These are phyloP conservation scores for Pseudonitzschia pungens DNA, from an alignment of 108 stramenopile genomes.

Conservation along the genomic window DNA sequence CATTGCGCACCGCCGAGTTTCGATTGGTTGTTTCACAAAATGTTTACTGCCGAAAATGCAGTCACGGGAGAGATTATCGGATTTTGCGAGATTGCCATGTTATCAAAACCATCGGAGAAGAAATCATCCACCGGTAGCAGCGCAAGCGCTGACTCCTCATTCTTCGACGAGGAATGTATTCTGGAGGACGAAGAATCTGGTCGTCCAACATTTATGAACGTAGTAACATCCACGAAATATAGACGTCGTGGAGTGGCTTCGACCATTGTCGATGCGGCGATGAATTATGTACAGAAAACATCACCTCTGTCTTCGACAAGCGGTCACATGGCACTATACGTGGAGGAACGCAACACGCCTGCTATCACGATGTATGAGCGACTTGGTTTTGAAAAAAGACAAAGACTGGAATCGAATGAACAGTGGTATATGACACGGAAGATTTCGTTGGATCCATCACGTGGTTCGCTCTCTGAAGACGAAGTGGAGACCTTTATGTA, in stretches of 20 bases:
- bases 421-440: slow-evolving; percentile 20
- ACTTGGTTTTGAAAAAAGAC: slow-evolving; percentile 44
- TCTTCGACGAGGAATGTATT: neutral
- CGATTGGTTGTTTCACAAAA: slow-evolving; percentile 58
- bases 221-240: slow-evolving; percentile 50
- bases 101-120: slow-evolving; percentile 30
- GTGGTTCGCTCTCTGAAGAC: neutral
- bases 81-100: slow-evolving; percentile 77
- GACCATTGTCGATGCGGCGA: slow-evolving; percentile 44
- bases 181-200: neutral
- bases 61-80: slow-evolving; percentile 51
- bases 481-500: neutral
- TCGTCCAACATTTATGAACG: slow-evolving; percentile 63
- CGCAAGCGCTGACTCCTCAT: neutral
- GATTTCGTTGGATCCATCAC: neutral
- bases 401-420: neutral
- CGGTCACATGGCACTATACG: slow-evolving; percentile 56
- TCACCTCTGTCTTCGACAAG: neutral
- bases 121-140: neutral
- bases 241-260: slow-evolving; percentile 71
- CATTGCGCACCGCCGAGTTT: slow-evolving; percentile 45
- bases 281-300: slow-evolving; percentile 31
- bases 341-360: slow-evolving; percentile 52
- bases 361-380: slow-evolving; percentile 57
- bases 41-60: slow-evolving; percentile 63